These are phyloP conservation scores for Tulasnella sp. DNA, from an alignment of 768 basidiomycete genomes.

Conservation along the genomic window DNA sequence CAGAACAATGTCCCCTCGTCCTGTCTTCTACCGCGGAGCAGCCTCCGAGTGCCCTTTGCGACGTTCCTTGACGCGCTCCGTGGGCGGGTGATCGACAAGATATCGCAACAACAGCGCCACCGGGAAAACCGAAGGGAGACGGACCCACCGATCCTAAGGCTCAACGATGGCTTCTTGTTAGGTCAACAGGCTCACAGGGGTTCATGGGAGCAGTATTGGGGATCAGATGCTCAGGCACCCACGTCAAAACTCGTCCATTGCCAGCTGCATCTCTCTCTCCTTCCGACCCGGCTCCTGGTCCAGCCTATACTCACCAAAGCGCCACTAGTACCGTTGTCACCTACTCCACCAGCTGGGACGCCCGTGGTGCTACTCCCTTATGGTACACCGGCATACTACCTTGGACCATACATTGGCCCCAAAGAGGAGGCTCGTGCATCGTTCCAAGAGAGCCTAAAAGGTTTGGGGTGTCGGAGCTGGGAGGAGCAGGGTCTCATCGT, in stretches of 20 bases:
- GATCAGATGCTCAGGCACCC: background rate
- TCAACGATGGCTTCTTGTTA: constrained; percentile 10
- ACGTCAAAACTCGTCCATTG: background rate
- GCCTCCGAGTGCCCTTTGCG: constrained; percentile 10
- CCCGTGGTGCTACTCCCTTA: constrained; percentile 63
- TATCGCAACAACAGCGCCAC: constrained; percentile 11
- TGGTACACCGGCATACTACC: constrained; percentile 60
- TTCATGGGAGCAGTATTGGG: constrained; percentile 7
- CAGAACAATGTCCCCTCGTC: background rate
- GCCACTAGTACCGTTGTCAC: constrained; percentile 33
- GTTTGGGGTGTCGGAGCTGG: constrained; percentile 37
- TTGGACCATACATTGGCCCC: constrained; percentile 60
- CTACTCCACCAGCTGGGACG: constrained; percentile 37
- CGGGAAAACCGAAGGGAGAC: background rate
- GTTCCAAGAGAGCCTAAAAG: constrained; percentile 52
- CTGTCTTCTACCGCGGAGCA: constrained; percentile 4
- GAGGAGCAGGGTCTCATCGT: constrained; percentile 11
- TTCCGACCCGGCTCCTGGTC: constrained; percentile 10
- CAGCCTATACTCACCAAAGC: constrained; percentile 14
- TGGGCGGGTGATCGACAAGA: constrained; percentile 10
- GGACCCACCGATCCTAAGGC: constrained; percentile 3
- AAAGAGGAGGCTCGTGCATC: constrained; percentile 48
- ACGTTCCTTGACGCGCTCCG: constrained; percentile 14
- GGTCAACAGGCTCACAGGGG: background rate
- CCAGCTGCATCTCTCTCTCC: constrained; percentile 9